Conservation (phyloP, 306 rosid genomes). For the Phaseolus lunatus region DNA sequence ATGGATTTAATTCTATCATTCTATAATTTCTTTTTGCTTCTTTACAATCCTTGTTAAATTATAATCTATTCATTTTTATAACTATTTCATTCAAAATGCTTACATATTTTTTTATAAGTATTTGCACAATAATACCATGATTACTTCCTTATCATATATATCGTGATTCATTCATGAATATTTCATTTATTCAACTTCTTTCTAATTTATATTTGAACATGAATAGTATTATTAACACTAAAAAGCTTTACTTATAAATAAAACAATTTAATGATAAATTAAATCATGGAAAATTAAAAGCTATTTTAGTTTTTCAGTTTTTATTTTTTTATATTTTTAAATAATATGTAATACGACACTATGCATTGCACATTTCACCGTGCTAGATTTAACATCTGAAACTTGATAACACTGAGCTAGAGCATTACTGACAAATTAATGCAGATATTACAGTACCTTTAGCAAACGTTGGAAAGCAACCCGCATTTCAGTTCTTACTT, state of each 20-base stretch:
- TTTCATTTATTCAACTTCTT: background rate
- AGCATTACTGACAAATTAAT: background rate
- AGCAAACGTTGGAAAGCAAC: conserved; percentile 74
- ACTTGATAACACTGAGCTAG: background rate
- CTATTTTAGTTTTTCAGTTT: background rate
- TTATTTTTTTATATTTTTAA: background rate
- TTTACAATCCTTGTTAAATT: background rate
- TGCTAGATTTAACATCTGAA: conserved; percentile 26
- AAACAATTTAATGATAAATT: background rate
- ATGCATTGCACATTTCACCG: background rate
- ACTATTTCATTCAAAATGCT: background rate
- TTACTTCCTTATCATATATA: background rate
- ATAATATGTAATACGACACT: background rate
- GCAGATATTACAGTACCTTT: conserved; percentile 64
- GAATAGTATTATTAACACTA: background rate
- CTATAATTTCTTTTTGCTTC: background rate
- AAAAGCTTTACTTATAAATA: background rate
- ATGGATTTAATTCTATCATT: background rate
- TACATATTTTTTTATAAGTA: background rate
- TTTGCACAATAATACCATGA: background rate
- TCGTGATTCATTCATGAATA: background rate
- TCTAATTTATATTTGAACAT: background rate
- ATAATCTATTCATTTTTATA: background rate
- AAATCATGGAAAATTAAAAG: background rate
- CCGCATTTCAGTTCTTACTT: conserved; percentile 85